Evolutionary conservation across 805 yeast species (phyloP), one percentile per base, ranked within the genome.

Genomic region (Zygoascus tannicola): DNA sequence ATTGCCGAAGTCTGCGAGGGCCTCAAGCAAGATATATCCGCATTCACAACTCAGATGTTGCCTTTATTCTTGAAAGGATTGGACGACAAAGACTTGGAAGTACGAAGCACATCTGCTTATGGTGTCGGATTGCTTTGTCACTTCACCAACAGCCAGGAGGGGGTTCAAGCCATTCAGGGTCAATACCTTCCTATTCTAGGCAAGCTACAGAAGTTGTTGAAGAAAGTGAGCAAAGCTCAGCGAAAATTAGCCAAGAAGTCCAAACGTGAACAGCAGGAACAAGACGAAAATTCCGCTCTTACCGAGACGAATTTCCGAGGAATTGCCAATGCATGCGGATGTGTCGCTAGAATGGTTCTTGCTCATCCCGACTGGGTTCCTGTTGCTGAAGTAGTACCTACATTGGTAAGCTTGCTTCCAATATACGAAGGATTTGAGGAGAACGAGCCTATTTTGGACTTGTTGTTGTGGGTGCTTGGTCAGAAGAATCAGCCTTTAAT

Each of bases 241-340:
- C 42, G 41, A 35, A 38, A 46, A 35, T 49, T 49, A 22, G 47
- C 47, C 30, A 43, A 43, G 38, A 54, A 53, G 35, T 38, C 41
- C 16, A 46, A 53, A 39, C 50, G 63, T 22, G 55, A 55, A 40
- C 54, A 68, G 18, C 54, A 60, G 39, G 62, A 60, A 38, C 74
- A 66, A 44, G 45, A 40, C 26, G 76, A 69, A 45, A 83, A 77
- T 49, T 32, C 20, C 3, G 36, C 35, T 16, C 94, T 81, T 52
- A 90, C 83, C 62, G 95, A 86, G 52, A 81, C 78, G 48, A 75
- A 85, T 55, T 80, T 81, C 66, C 75, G 95, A 68, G 78, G 94
- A 4, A 78, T 76, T 54, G 96, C 97, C 48, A 92, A 92, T 64
- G 95, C 95, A 3, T 82, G 92, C 64, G 98, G 98, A 36, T 92